These are phyloP conservation scores for Erythrobasidium yunnanense DNA, from an alignment of 768 basidiomycete genomes.

Conservation along the genomic window DNA sequence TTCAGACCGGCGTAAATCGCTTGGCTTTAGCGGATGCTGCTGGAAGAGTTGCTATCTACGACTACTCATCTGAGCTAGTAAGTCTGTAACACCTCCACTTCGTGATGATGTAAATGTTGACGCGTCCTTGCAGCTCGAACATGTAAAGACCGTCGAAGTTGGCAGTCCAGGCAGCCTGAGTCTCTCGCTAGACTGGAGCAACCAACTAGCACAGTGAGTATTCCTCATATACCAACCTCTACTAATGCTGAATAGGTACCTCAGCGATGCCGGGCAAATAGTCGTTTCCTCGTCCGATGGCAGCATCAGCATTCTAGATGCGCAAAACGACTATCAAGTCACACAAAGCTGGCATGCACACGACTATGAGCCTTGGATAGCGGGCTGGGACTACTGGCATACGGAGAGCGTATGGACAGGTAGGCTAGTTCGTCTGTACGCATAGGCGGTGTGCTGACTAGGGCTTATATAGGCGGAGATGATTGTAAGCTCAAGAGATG, in stretches of 20 bases:
- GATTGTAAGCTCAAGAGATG: conserved; percentile 80
- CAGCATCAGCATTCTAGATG: conserved; percentile 46
- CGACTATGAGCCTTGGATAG: conserved; percentile 87
- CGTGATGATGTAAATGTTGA: not conserved
- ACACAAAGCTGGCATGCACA: conserved; percentile 70
- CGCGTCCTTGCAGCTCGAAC: not conserved
- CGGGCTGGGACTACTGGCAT: conserved; percentile 82
- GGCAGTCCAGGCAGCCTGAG: conserved; percentile 56
- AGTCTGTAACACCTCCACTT: conserved; percentile 28
- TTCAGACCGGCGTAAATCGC: conserved; percentile 35
- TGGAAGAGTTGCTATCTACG: conserved; percentile 59
- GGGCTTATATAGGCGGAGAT: conserved; percentile 65
- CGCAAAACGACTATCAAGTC: conserved; percentile 47
- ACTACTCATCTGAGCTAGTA: conserved; percentile 51
- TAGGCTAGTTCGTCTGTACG: conserved; percentile 39
- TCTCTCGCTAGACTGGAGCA: conserved; percentile 88
- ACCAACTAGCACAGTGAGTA: conserved; percentile 45
- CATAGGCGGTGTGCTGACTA: not conserved
- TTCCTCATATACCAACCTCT: too few species aligned
- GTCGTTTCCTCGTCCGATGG: conserved; percentile 69
- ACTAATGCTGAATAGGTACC: not conserved
- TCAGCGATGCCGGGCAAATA: conserved; percentile 29
- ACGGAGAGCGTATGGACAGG: conserved; percentile 65
- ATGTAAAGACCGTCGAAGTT: conserved; percentile 37
- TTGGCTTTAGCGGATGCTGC: conserved; percentile 76